Evolutionary conservation across 2,329 filamentous ascomycete species (phyloP).

Genomic region (Cryphonectria carpinicola): DNA sequence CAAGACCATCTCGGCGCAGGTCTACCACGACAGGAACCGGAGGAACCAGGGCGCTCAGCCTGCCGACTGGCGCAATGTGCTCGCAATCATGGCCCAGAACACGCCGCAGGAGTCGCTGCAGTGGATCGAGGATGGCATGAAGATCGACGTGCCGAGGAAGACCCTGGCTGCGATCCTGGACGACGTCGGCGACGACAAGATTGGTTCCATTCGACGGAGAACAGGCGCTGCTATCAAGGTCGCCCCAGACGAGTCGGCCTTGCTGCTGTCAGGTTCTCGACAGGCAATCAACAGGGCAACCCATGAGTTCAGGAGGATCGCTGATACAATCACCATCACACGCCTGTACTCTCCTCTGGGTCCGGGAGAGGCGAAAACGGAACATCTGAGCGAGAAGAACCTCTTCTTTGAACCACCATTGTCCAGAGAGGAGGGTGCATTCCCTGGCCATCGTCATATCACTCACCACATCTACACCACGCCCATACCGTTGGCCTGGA

Average conservation of each 20-base stretch:
- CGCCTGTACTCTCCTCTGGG: slow-evolving; percentile 16
- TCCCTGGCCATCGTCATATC: not conserved
- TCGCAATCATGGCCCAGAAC: slow-evolving; percentile 43
- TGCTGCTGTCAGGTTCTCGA: slow-evolving; percentile 35
- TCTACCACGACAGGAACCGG: slow-evolving; percentile 42
- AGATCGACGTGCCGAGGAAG: slow-evolving; percentile 33
- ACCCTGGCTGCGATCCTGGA: slow-evolving; percentile 29
- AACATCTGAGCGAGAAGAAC: not conserved
- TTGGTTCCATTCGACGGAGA: slow-evolving; percentile 37
- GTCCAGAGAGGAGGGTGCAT: slow-evolving; percentile 25
- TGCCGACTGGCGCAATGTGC: slow-evolving; percentile 46
- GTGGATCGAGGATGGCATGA: slow-evolving; percentile 31
- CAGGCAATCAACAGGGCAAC: slow-evolving; percentile 31
- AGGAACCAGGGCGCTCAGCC: not conserved
- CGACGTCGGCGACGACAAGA: slow-evolving; percentile 28
- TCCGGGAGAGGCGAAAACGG: slow-evolving; percentile 8
- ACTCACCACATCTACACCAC: slow-evolving; percentile 16
- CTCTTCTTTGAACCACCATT: slow-evolving; percentile 22
- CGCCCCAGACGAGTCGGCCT: slow-evolving; percentile 29
- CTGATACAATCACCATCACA: slow-evolving; percentile 30
- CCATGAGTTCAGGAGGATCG: slow-evolving; percentile 31
- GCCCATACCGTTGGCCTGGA: slow-evolving; percentile 15
- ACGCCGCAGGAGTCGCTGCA: slow-evolving; percentile 35
- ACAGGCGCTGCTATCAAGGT: slow-evolving; percentile 35
- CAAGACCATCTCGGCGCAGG: slow-evolving; percentile 41